A percentile compares a stretch with the other conserved stretches of the same genome.
These are phyloP conservation scores for Tulasnella sp. DNA, from an alignment of 768 basidiomycete genomes.

Conservation along the genomic window DNA sequence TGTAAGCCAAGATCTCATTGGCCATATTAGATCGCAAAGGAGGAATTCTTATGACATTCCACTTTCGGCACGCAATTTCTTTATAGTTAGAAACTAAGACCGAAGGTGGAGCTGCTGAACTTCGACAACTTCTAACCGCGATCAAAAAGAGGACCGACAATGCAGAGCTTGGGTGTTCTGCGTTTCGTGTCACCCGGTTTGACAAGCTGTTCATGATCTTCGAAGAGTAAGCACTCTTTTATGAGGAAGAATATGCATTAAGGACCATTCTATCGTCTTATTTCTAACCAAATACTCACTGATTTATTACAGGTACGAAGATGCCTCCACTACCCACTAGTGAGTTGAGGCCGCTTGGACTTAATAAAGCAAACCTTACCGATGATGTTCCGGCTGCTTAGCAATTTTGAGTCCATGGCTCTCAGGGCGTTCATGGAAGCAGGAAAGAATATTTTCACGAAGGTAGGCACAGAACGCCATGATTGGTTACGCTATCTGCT, in stretches of 20 bases:
- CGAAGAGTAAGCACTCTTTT: neutral
- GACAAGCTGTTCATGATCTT: neutral
- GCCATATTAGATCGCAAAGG: neutral
- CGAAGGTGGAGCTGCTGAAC: neutral
- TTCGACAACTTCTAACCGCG: neutral
- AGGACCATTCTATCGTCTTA: too few relatives aligned
- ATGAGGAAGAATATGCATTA: too few relatives aligned
- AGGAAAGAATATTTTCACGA: too few relatives aligned
- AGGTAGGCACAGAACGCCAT: too few relatives aligned
- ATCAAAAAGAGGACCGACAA: neutral
- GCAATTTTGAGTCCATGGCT: too few relatives aligned
- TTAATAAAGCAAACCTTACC: too few relatives aligned
- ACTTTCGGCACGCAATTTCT: neutral
- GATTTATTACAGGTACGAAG: neutral
- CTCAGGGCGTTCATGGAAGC: too few relatives aligned
- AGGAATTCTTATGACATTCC: neutral
- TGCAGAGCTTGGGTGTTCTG: neutral
- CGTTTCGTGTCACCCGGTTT: neutral
- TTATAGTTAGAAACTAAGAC: slow-evolving; percentile 4
- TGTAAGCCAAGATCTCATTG: neutral
- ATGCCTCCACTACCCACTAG: neutral
- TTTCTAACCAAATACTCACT: too few relatives aligned
- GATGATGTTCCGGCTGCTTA: too few relatives aligned
- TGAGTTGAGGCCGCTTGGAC: neutral
- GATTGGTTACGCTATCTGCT: too few relatives aligned